These are phyloP conservation scores for Trichophyton mentagrophytes DNA, from an alignment of 2,329 filamentous ascomycete genomes.

Conservation along the genomic window DNA sequence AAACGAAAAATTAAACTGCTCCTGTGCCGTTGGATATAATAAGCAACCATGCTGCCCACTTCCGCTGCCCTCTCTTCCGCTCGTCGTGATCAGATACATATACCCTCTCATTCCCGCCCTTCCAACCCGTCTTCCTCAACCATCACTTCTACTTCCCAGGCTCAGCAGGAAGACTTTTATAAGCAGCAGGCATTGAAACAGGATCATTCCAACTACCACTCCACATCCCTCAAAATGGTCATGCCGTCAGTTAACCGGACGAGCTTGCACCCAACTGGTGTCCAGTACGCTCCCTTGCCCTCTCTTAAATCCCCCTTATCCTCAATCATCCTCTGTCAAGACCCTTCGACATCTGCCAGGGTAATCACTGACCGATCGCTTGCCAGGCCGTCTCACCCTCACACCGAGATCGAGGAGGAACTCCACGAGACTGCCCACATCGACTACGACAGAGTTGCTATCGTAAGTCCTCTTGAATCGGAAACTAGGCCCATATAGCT, in stretches of 20 bases:
- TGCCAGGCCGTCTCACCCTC: conserved; percentile 62
- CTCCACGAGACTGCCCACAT: conserved; percentile 97
- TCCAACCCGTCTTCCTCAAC: conserved; percentile 5
- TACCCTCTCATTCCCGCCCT: conserved; percentile 28
- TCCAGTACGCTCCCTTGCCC: conserved; percentile 53
- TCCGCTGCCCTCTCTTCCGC: neutral
- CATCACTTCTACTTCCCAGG: conserved; percentile 21
- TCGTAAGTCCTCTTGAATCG: conserved; percentile 49
- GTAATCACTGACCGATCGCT: conserved; percentile 10
- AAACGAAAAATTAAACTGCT: conserved; percentile 3
- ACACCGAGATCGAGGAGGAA: conserved; percentile 96
- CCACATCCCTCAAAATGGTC: conserved; percentile 43
- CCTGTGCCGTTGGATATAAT: neutral
- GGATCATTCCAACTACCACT: conserved; percentile 47
- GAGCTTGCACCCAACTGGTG: conserved; percentile 76
- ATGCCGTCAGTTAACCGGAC: conserved; percentile 71
- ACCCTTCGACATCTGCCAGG: neutral
- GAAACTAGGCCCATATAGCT: neutral
- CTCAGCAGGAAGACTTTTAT: conserved; percentile 40
- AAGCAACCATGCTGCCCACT: conserved; percentile 3
- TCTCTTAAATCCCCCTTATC: neutral
- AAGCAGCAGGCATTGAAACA: conserved; percentile 47
- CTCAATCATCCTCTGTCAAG: neutral
- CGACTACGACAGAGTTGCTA: conserved; percentile 95
- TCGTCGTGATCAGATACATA: conserved; percentile 24